These are phyloP conservation scores for Coemansia sp. DNA, from an alignment of 192 early-diverging fungal genomes.

Conservation along the genomic window DNA sequence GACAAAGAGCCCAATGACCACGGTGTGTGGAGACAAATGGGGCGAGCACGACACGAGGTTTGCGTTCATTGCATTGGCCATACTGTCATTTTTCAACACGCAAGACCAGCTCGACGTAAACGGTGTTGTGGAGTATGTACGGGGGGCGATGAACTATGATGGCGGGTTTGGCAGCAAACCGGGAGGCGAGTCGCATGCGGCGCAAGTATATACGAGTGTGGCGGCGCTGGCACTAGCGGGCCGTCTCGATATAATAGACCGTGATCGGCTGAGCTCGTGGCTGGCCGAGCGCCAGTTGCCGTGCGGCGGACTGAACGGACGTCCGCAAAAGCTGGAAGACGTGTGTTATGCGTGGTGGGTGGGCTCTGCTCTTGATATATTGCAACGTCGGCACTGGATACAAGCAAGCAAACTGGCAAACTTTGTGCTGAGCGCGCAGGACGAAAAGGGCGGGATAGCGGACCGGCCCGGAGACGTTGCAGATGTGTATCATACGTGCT, in stretches of 20 bases:
- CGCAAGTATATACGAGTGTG: constrained; percentile 90
- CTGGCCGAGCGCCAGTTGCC: constrained; percentile 88
- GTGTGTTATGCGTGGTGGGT: constrained; percentile 99
- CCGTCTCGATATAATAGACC: constrained; percentile 74
- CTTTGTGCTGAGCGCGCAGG: constrained; percentile 86
- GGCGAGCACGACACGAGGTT: constrained; percentile 96
- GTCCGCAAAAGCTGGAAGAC: constrained; percentile 95
- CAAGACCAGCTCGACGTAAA: constrained; percentile 67
- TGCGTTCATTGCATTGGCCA: constrained; percentile 79
- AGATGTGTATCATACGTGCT: constrained; percentile 96
- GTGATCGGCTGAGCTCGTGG: constrained; percentile 88
- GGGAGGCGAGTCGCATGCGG: constrained; percentile 91
- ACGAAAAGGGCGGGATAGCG: constrained; percentile 89
- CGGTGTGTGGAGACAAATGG: constrained; percentile 89
- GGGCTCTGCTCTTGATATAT: constrained; percentile 77
- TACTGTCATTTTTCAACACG: constrained; percentile 72
- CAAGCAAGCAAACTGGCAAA: constrained; percentile 65
- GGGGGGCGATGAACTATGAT: constrained; percentile 88
- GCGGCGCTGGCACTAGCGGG: constrained; percentile 83
- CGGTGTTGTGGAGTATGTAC: constrained; percentile 70
- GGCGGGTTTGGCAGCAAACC: constrained; percentile 91
- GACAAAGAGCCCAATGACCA: constrained; percentile 60
- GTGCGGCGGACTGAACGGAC: constrained; percentile 91
- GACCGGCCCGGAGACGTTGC: constrained; percentile 89
- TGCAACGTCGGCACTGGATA: constrained; percentile 85